Conservation (phyloP, 345 rosid genomes). For the Eutrema yunnanense region DNA sequence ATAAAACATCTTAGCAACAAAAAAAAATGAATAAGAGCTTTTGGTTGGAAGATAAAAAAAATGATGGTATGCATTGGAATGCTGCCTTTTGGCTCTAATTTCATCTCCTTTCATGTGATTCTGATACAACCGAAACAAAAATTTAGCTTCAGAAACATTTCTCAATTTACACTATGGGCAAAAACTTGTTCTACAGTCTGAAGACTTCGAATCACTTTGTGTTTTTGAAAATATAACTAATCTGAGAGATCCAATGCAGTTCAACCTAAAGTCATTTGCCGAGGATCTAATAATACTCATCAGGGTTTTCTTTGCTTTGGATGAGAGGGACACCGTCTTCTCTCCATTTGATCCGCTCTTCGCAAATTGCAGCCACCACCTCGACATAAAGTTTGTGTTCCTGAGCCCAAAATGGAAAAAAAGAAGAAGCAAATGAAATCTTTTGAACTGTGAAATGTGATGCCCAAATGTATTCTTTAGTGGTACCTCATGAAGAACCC, state of each 20-base stretch:
- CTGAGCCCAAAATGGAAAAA: conserved; percentile 26
- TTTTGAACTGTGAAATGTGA: background rate
- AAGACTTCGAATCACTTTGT: background rate
- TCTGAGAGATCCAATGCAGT: background rate
- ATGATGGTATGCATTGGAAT: background rate
- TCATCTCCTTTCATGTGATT: background rate
- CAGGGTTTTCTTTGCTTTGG: conserved; percentile 46
- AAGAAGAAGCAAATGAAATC: background rate
- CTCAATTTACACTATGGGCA: background rate
- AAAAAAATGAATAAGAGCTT: background rate
- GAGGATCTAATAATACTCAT: conserved; percentile 34
- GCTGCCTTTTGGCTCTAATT: background rate
- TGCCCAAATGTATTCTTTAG: background rate
- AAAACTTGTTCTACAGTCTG: conserved; percentile 1
- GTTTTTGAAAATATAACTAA: background rate
- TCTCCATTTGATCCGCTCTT: conserved; percentile 74
- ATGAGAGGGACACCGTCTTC: conserved; percentile 83
- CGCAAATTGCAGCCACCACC: conserved; percentile 56
- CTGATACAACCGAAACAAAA: background rate
- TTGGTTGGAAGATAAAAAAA: background rate
- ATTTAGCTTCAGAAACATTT: background rate
- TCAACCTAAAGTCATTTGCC: background rate
- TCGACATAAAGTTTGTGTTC: conserved; percentile 79
- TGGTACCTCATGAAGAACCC: conserved; percentile 72
- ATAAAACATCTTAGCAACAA: background rate